Percentiles rank a stretch among this genome's conserved stretches.
phyloP scores from a whole-genome alignment of 108 stramenopile species.

The Seminavis robusta region DNA sequence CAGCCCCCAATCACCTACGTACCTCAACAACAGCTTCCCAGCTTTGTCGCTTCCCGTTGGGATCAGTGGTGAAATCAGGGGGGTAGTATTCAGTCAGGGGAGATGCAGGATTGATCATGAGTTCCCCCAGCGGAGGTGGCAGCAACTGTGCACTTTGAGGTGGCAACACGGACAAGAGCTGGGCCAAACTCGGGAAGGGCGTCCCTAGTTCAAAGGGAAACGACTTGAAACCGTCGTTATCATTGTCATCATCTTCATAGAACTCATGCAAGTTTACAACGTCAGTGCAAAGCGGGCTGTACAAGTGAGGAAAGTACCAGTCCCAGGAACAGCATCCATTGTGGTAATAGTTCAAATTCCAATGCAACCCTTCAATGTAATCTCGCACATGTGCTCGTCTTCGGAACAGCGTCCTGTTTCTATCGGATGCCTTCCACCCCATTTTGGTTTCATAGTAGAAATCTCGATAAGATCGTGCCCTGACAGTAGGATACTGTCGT shows the following conservation, averaged over 20 bases:
- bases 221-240: slow-evolving; percentile 65
- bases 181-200: slow-evolving; percentile 91
- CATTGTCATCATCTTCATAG: slow-evolving; percentile 49
- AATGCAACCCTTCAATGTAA: slow-evolving; percentile 92
- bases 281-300: slow-evolving; percentile 93
- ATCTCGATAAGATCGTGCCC: slow-evolving; percentile 85
- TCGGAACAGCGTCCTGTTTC: slow-evolving; percentile 48
- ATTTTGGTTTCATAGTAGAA: slow-evolving; percentile 93
- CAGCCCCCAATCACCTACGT: too few species aligned
- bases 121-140: slow-evolving; percentile 80
- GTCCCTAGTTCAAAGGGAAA: slow-evolving; percentile 63
- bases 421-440: slow-evolving; percentile 66
- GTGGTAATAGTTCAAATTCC: slow-evolving; percentile 96
- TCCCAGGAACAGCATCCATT: slow-evolving; percentile 93
- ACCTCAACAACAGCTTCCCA: slow-evolving; percentile 98
- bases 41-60: slow-evolving; percentile 87
- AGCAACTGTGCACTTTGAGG: slow-evolving; percentile 88
- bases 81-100: slow-evolving; percentile 91
- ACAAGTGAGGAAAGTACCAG: slow-evolving; percentile 97
- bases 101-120: slow-evolving; percentile 87
- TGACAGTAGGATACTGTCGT: slow-evolving; percentile 55
- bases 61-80: slow-evolving; percentile 68
- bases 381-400: slow-evolving; percentile 78
- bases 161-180: slow-evolving; percentile 95
- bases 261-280: slow-evolving; percentile 84